A percentile compares a stretch with the other conserved stretches of the same genome.
phyloP scores from a whole-genome alignment of 1,284 basidiomycete genomes.

The Boletus chippewaensis region DNA sequence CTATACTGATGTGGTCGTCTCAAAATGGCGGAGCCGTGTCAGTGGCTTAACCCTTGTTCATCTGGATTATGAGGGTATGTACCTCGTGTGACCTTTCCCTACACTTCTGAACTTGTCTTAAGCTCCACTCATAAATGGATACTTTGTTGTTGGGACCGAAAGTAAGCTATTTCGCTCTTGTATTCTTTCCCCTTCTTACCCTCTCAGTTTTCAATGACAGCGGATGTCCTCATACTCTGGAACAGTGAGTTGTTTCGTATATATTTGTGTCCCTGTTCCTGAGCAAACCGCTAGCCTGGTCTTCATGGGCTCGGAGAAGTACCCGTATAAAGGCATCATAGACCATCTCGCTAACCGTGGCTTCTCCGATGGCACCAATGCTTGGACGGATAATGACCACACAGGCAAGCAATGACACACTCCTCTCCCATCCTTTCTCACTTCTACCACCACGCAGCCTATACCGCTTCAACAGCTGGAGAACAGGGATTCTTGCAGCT shows the following conservation, averaged over 20 bases:
- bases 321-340: slow-evolving; percentile 96
- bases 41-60: slow-evolving; percentile 78
- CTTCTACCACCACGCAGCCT: slow-evolving; percentile 42
- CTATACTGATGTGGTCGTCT: slow-evolving; percentile 70
- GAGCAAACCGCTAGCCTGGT: slow-evolving; percentile 52
- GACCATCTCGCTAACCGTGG: slow-evolving; percentile 97
- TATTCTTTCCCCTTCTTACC: slow-evolving; percentile 2
- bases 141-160: slow-evolving; percentile 90
- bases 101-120: slow-evolving; percentile 12
- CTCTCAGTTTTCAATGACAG: slow-evolving; percentile 81
- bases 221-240: slow-evolving; percentile 90
- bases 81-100: neutral
- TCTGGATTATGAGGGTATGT: slow-evolving; percentile 73
- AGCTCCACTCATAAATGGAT: slow-evolving; percentile 90
- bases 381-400: slow-evolving; percentile 81
- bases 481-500: slow-evolving; percentile 93
- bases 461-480: slow-evolving; percentile 96
- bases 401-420: slow-evolving; percentile 37
- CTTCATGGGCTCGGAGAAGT: slow-evolving; percentile 92
- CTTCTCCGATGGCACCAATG: slow-evolving; percentile 90
- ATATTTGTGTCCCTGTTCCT: slow-evolving; percentile 3
- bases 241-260: slow-evolving; percentile 57
- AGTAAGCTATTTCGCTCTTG: slow-evolving; percentile 44
- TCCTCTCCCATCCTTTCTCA: neutral
- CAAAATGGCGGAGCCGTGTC: slow-evolving; percentile 78